These are phyloP conservation scores for Euphorbia peplus DNA, from an alignment of 345 rosid species.

Conservation along the genomic window DNA sequence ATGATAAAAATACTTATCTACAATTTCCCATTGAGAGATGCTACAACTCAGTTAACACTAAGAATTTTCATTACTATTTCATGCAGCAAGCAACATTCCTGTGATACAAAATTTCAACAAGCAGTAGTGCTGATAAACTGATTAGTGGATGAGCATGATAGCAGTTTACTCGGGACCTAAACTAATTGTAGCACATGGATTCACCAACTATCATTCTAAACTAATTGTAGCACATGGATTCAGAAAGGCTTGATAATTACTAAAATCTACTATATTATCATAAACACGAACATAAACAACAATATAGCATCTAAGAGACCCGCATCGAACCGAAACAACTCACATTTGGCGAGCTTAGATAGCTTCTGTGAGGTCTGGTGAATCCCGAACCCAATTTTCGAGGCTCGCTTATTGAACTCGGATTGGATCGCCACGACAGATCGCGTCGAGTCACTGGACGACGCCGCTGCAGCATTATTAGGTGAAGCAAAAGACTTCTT, in stretches of 20 bases:
- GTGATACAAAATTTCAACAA: too few species aligned
- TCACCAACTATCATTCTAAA: not conserved
- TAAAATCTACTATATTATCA: not conserved
- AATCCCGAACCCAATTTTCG: constrained; percentile 54
- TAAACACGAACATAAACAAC: not conserved
- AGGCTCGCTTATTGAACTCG: constrained; percentile 62
- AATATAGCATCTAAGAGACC: not conserved
- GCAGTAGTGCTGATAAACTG: not conserved
- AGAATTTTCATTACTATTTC: not conserved
- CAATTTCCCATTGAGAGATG: not conserved
- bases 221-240: not conserved
- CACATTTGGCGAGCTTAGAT: constrained; percentile 71
- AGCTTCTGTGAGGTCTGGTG: constrained; percentile 85
- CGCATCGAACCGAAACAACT: constrained; percentile 18
- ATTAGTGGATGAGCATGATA: not conserved
- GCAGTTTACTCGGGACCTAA: not conserved
- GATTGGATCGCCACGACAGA: constrained; percentile 51
- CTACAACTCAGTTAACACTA: not conserved
- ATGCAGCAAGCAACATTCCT: not conserved
- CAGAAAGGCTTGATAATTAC: not conserved
- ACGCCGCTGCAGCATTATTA: constrained; percentile 32
- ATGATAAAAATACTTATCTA: too few species aligned
- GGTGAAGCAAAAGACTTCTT: constrained; percentile 43
- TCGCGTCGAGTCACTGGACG: constrained; percentile 45
- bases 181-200: not conserved